Evolutionary conservation across 768 basidiomycete species (phyloP).

Genomic region (Trametopsis cervina): DNA sequence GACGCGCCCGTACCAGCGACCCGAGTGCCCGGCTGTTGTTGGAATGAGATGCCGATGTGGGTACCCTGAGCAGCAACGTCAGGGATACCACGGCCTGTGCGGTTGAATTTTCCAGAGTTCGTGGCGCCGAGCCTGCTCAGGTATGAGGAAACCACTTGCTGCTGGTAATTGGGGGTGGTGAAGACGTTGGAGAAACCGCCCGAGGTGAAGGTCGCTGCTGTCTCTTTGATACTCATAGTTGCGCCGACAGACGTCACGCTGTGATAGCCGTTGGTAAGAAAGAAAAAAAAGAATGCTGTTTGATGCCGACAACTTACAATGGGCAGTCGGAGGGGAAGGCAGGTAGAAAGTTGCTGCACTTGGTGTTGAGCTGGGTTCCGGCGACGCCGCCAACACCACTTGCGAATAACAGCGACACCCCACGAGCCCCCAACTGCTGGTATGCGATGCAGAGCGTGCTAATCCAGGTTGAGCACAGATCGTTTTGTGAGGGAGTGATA

Average conservation of each 20-base stretch:
- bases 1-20: constrained; percentile 60
- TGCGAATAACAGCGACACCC: constrained; percentile 24
- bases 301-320: too few relatives aligned
- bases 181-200: constrained; percentile 72
- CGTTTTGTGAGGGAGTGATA: background rate
- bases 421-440: constrained; percentile 24
- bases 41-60: constrained; percentile 36
- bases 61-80: constrained; percentile 58
- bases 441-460: constrained; percentile 23
- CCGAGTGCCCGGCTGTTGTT: constrained; percentile 2
- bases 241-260: constrained; percentile 61
- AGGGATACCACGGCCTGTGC: constrained; percentile 39
- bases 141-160: constrained; percentile 29
- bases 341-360: too few relatives aligned
- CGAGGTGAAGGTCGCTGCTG: constrained; percentile 52
- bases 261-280: background rate
- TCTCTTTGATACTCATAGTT: constrained; percentile 46
- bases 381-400: constrained; percentile 27
- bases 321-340: constrained; percentile 27
- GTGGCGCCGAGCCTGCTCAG: constrained; percentile 14
- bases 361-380: constrained; percentile 14
- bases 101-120: constrained; percentile 18
- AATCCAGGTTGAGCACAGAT: background rate
- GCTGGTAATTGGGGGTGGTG: constrained; percentile 44
- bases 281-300: background rate